These are phyloP conservation scores for Moesziomyces antarcticus DNA, from an alignment of 1,284 basidiomycete species.

Conservation along the genomic window DNA sequence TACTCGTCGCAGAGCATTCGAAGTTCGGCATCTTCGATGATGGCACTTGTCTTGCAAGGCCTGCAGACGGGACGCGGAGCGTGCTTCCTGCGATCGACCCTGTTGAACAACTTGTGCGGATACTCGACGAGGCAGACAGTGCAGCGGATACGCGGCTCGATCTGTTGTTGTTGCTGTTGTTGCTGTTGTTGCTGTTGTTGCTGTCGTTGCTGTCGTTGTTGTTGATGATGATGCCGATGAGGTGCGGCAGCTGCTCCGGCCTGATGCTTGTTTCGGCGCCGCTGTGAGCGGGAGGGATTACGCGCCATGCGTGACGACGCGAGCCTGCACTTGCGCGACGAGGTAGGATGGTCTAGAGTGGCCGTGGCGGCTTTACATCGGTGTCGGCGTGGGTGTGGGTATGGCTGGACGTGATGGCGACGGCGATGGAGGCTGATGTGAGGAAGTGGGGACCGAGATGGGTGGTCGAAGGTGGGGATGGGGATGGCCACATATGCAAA, in stretches of 20 bases:
- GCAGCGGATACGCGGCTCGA: constrained; percentile 2
- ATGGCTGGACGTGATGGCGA: no score
- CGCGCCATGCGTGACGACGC: constrained; percentile 33
- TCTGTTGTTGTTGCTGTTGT: not conserved
- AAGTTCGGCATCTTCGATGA: not conserved
- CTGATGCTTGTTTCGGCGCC: no score
- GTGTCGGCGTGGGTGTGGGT: no score
- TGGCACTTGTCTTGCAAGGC: constrained; percentile 1
- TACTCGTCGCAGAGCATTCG: not conserved
- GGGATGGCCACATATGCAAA: no score
- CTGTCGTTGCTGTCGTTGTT: no score
- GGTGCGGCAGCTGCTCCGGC: no score
- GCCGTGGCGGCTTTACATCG: no score
- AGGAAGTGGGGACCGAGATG: no score
- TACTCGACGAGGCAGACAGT: constrained; percentile 8
- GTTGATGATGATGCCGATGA: not conserved
- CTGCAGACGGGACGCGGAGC: constrained; percentile 5
- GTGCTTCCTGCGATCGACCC: not conserved
- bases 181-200: no score
- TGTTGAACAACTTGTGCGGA: constrained; percentile 8
- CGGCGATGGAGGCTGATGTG: no score
- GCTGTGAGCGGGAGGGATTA: not conserved
- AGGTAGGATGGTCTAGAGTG: no score
- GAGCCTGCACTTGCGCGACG: not conserved
- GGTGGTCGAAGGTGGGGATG: no score